A percentile compares a stretch with the other conserved stretches of the same genome.
phyloP scores from a whole-genome alignment of 164 flowering plant genomes.

The Santalum album region DNA sequence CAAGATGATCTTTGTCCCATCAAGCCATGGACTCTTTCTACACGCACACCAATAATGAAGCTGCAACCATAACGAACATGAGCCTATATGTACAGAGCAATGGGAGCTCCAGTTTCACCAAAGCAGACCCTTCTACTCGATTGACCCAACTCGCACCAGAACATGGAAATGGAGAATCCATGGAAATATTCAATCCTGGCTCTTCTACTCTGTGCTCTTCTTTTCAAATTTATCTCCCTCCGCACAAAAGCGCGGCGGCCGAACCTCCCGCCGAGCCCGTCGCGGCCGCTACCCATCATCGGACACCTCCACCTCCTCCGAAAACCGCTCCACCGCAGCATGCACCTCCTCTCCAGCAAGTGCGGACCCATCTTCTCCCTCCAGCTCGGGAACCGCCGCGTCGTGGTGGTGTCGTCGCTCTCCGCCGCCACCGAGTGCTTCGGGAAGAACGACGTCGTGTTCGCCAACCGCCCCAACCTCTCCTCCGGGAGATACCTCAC shows the following conservation, averaged over 20 bases:
- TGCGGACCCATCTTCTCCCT: conserved; percentile 8
- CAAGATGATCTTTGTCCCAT: no score
- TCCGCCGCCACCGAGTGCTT: neutral
- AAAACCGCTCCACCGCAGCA: conserved; percentile 2
- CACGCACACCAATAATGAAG: no score
- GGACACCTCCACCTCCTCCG: conserved; percentile 9
- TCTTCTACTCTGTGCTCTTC: no score
- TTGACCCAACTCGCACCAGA: no score
- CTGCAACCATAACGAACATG: no score
- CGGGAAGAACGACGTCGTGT: conserved; percentile 2
- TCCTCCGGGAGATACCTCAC: neutral
- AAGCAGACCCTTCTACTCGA: no score
- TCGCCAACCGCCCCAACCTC: conserved; percentile 8
- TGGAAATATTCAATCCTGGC: no score
- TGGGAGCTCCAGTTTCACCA: no score
- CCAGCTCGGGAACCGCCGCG: neutral
- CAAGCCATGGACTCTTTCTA: no score
- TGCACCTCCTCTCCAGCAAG: neutral
- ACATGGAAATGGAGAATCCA: no score
- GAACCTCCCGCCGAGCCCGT: neutral
- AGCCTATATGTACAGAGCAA: no score
- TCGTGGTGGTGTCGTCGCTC: conserved; percentile 1
- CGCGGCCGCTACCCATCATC: conserved; percentile 1
- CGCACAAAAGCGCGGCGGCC: neutral
- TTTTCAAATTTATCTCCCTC: no score